Evolutionary conservation across 495 filamentous ascomycete genomes (phyloP).

Genomic region (Terfezia boudieri): DNA sequence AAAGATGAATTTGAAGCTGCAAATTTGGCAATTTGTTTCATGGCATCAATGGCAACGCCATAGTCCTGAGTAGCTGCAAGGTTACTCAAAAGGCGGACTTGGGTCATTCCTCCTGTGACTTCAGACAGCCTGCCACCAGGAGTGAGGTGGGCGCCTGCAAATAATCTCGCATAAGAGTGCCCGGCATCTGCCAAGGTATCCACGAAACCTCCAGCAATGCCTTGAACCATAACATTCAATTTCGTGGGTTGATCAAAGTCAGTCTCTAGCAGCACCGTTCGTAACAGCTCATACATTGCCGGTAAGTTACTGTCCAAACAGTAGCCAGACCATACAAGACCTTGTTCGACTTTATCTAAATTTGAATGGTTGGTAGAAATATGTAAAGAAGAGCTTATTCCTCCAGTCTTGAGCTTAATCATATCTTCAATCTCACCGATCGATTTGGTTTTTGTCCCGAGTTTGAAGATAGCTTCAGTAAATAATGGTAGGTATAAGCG

Average conservation of each 20-base stretch:
- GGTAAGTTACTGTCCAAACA: slow-evolving; percentile 75
- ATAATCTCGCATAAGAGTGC: slow-evolving; percentile 61
- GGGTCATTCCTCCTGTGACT: slow-evolving; percentile 64
- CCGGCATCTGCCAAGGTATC: slow-evolving; percentile 75
- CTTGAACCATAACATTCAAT: slow-evolving; percentile 60
- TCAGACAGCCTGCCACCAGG: slow-evolving; percentile 46
- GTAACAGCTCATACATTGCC: slow-evolving; percentile 72
- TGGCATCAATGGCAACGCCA: slow-evolving; percentile 52
- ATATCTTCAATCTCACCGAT: slow-evolving; percentile 92
- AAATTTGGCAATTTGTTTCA: slow-evolving; percentile 30
- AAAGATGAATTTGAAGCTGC: slow-evolving; percentile 29
- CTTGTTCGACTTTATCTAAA: slow-evolving; percentile 48
- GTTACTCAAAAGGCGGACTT: slow-evolving; percentile 62
- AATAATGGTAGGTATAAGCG: slow-evolving; percentile 73
- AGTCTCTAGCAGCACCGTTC: slow-evolving; percentile 59
- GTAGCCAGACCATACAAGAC: slow-evolving; percentile 58
- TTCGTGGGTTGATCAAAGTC: slow-evolving; percentile 70
- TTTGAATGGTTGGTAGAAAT: slow-evolving; percentile 50
- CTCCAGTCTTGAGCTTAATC: slow-evolving; percentile 93
- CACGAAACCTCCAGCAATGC: slow-evolving; percentile 68
- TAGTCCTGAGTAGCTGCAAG: slow-evolving; percentile 30
- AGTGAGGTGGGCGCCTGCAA: slow-evolving; percentile 59
- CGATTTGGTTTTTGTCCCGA: slow-evolving; percentile 64
- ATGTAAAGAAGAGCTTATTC: slow-evolving; percentile 58
- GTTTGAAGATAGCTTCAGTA: slow-evolving; percentile 72